A percentile compares a stretch with the other conserved stretches of the same genome.
phyloP scores from a whole-genome alignment of 1,139 yeast species.

The Blastobotrys buckinghamii region DNA sequence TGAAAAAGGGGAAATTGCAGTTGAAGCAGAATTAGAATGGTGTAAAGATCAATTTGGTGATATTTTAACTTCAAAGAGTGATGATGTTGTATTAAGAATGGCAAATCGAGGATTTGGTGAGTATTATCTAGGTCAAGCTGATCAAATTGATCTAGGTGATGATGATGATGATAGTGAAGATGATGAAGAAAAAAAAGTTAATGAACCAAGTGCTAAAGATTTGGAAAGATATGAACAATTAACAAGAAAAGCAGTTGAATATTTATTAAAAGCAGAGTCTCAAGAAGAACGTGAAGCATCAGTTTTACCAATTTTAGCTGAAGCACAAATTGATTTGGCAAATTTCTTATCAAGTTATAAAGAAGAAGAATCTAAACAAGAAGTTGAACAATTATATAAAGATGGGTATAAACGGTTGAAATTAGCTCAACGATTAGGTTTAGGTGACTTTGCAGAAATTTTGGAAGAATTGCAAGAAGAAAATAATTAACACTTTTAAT shows the following conservation, averaged over 20 bases:
- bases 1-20: slow-evolving; percentile 27
- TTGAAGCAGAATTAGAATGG: slow-evolving; percentile 19
- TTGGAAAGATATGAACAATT: slow-evolving; percentile 17
- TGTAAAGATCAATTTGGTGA: slow-evolving; percentile 20
- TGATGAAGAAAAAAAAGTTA: slow-evolving; percentile 27
- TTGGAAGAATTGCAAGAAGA: slow-evolving; percentile 25
- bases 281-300: slow-evolving; percentile 58
- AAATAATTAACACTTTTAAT: background rate
- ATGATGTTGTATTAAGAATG: slow-evolving; percentile 18
- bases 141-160: slow-evolving; percentile 31
- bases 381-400: slow-evolving; percentile 36
- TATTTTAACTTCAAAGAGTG: slow-evolving; percentile 19
- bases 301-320: slow-evolving; percentile 76
- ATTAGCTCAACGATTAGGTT: slow-evolving; percentile 33
- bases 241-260: slow-evolving; percentile 45
- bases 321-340: slow-evolving; percentile 74
- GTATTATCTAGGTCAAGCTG: slow-evolving; percentile 32
- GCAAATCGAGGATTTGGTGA: slow-evolving; percentile 34
- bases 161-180: slow-evolving; percentile 22
- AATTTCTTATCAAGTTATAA: slow-evolving; percentile 41
- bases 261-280: slow-evolving; percentile 54
- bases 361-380: slow-evolving; percentile 15
- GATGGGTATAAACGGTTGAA: slow-evolving; percentile 48
- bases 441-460: slow-evolving; percentile 32
- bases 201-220: slow-evolving; percentile 22